A percentile compares a stretch with the other conserved stretches of the same genome.
Evolutionary conservation across 2,329 filamentous ascomycete genomes (phyloP).

Genomic region (Aureobasidium sp.): DNA sequence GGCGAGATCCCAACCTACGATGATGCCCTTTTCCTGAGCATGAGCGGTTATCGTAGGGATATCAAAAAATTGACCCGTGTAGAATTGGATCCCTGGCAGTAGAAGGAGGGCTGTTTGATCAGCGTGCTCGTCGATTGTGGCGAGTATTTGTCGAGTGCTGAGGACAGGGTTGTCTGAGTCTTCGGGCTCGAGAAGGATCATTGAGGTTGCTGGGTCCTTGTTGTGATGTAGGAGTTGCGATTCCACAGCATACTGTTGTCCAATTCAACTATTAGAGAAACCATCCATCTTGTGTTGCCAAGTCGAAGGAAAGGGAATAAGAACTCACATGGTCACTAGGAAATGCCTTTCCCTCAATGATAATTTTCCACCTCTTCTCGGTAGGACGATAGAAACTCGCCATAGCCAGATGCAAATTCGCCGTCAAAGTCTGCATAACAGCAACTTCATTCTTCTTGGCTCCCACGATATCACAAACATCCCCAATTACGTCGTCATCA

Average conservation of each 20-base stretch:
- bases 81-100: conserved; percentile 84
- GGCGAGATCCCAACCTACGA: conserved; percentile 80
- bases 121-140: conserved; percentile 65
- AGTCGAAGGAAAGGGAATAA: not conserved
- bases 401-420: conserved; percentile 74
- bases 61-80: conserved; percentile 82
- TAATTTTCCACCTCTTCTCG: conserved; percentile 60
- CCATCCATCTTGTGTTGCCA: not conserved
- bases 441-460: conserved; percentile 65
- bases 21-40: conserved; percentile 60
- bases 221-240: conserved; percentile 69
- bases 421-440: conserved; percentile 79
- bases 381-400: conserved; percentile 73
- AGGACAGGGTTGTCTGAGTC: conserved; percentile 48
- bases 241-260: conserved; percentile 65
- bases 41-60: conserved; percentile 69
- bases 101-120: conserved; percentile 65
- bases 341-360: conserved; percentile 84
- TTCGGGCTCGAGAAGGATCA: conserved; percentile 63
- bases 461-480: conserved; percentile 67
- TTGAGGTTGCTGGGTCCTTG: conserved; percentile 54
- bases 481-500: conserved; percentile 61
- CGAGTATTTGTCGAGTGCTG: conserved; percentile 61
- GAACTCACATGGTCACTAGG: conserved; percentile 71
- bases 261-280: not conserved